These are phyloP conservation scores for Aquilaria sinensis DNA, from an alignment of 345 rosid species.

Conservation along the genomic window DNA sequence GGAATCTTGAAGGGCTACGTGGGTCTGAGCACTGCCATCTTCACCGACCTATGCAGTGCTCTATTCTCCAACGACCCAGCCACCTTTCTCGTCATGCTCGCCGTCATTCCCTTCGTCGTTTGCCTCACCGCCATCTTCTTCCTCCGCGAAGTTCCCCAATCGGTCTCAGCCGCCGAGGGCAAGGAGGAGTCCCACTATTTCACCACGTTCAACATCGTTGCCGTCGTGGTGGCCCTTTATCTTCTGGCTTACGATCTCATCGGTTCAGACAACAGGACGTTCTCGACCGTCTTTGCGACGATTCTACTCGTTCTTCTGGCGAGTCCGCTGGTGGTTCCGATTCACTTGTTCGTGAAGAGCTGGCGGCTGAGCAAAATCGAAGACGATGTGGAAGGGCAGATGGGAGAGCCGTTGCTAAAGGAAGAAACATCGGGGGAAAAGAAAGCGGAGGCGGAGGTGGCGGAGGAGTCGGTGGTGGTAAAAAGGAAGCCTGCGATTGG, in stretches of 20 bases:
- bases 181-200: conserved; percentile 68
- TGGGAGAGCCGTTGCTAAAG: conserved; percentile 44
- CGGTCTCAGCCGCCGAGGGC: conserved; percentile 34
- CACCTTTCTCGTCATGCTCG: conserved; percentile 56
- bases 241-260: conserved; percentile 60
- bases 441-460: background rate
- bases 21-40: conserved; percentile 86
- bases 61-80: conserved; percentile 63
- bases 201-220: conserved; percentile 47
- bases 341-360: conserved; percentile 32
- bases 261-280: conserved; percentile 25
- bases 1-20: conserved; percentile 93
- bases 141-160: conserved; percentile 76
- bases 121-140: conserved; percentile 73
- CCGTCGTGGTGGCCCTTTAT: conserved; percentile 70
- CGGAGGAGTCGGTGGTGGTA: conserved; percentile 13
- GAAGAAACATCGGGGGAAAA: conserved; percentile 14
- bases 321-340: conserved; percentile 58
- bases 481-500: conserved; percentile 54
- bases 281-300: conserved; percentile 36
- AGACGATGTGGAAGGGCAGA: conserved; percentile 30
- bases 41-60: conserved; percentile 83
- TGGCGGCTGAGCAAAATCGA: conserved; percentile 21
- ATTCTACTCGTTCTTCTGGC: conserved; percentile 52
- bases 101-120: conserved; percentile 64